Percentiles rank a stretch among this genome's conserved stretches.
Conservation (phyloP, 345 rosid species). For the Alliaria petiolata region DNA sequence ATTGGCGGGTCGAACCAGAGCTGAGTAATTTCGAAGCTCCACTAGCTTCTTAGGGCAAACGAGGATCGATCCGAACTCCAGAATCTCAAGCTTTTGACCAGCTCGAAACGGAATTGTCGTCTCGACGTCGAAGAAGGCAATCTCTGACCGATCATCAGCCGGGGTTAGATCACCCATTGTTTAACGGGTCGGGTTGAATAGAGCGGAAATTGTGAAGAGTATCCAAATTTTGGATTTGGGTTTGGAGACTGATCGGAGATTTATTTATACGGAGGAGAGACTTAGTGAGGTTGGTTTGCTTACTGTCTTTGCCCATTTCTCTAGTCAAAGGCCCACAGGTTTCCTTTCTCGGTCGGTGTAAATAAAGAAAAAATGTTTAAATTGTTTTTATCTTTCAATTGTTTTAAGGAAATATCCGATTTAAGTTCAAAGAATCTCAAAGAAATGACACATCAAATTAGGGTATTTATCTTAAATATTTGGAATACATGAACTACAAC, state of each 20-base stretch:
- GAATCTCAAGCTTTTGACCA: slow-evolving; percentile 56
- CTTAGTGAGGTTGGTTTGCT: slow-evolving; percentile 26
- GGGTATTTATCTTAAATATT: too few species aligned
- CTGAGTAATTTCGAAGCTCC: slow-evolving; percentile 63
- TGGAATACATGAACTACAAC: too few species aligned
- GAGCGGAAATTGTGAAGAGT: neutral
- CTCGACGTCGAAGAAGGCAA: slow-evolving; percentile 89
- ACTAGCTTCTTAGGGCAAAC: slow-evolving; percentile 75
- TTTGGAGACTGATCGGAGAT: neutral
- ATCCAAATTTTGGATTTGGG: neutral
- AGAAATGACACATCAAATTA: too few species aligned
- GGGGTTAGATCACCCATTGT: slow-evolving; percentile 28
- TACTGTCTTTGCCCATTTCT: neutral
- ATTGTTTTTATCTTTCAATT: too few species aligned
- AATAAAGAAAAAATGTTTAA: too few species aligned
- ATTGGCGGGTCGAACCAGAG: slow-evolving; percentile 66
- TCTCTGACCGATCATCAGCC: slow-evolving; percentile 49
- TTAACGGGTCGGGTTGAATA: neutral
- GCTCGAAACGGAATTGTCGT: slow-evolving; percentile 65
- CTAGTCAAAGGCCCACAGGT: too few species aligned
- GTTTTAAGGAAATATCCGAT: too few species aligned
- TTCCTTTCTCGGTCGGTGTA: slow-evolving; percentile 2
- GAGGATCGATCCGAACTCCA: slow-evolving; percentile 87
- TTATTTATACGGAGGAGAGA: neutral
- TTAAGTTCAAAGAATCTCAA: too few species aligned